Conservation (phyloP, 2,329 filamentous ascomycete species). For the Albifimbria verrucaria region DNA sequence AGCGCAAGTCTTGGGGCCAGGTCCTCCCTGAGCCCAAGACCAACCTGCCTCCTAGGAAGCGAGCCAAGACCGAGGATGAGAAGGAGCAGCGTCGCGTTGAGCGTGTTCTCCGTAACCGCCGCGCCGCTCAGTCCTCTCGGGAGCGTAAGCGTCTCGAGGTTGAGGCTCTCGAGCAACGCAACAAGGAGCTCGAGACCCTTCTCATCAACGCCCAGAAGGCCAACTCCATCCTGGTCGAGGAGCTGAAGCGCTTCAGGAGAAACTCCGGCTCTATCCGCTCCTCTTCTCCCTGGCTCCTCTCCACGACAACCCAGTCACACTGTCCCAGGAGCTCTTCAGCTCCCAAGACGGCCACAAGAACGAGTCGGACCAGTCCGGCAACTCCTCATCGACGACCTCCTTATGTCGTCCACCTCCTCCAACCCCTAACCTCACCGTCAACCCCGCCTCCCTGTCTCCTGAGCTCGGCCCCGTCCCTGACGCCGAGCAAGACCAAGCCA, state of each 20-base stretch:
- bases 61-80: slow-evolving; percentile 97
- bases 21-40: slow-evolving; percentile 96
- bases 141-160: slow-evolving; percentile 89
- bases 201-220: slow-evolving; percentile 57
- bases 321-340: slow-evolving; percentile 58
- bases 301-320: slow-evolving; percentile 47
- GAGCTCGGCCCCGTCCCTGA: slow-evolving; percentile 51
- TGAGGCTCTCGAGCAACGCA: slow-evolving; percentile 76
- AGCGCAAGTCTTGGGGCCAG: slow-evolving; percentile 98
- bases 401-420: slow-evolving; percentile 31
- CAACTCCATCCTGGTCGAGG: slow-evolving; percentile 45
- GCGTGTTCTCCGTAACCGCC: slow-evolving; percentile 92
- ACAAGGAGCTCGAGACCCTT: slow-evolving; percentile 65
- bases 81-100: slow-evolving; percentile 98
- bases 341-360: slow-evolving; percentile 37
- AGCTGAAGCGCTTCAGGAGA: slow-evolving; percentile 47
- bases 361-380: slow-evolving; percentile 21
- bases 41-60: slow-evolving; percentile 90
- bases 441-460: slow-evolving; percentile 61
- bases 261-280: slow-evolving; percentile 38
- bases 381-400: slow-evolving; percentile 40
- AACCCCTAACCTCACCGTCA: slow-evolving; percentile 46
- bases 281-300: slow-evolving; percentile 38
- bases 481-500: slow-evolving; percentile 20
- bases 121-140: slow-evolving; percentile 92